Evolutionary conservation across 179 eudicot genomes (phyloP).

Genomic region (Kewa caespitosa): DNA sequence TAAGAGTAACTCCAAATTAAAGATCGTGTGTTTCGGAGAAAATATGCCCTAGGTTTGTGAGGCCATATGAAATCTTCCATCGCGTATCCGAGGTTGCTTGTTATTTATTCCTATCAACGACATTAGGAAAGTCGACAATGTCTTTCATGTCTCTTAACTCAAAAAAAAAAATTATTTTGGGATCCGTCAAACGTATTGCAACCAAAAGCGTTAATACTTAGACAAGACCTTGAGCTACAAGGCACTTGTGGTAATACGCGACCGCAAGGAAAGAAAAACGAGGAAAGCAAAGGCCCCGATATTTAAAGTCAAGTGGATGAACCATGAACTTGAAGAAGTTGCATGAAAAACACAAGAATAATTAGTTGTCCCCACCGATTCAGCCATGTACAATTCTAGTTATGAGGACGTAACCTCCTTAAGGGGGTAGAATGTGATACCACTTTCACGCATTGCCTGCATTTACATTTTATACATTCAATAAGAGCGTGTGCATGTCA

Average conservation of each 20-base stretch:
- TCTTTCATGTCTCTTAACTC: constrained; percentile 9
- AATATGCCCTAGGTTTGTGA: constrained; percentile 13
- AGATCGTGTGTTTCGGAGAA: constrained; percentile 8
- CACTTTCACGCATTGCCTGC: too few relatives aligned
- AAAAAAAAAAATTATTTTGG: too few relatives aligned
- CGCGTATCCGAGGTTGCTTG: background rate
- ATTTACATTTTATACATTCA: too few relatives aligned
- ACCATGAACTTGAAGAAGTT: background rate
- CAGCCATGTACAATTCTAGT: too few relatives aligned
- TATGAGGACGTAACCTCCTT: too few relatives aligned
- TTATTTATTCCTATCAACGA: background rate
- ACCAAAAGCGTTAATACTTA: background rate
- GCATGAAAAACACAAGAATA: background rate
- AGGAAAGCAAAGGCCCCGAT: background rate
- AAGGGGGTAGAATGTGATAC: too few relatives aligned
- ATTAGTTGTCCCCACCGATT: background rate
- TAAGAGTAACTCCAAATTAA: too few relatives aligned
- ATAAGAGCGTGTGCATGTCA: too few relatives aligned
- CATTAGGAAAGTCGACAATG: background rate
- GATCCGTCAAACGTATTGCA: background rate
- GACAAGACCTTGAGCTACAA: too few relatives aligned
- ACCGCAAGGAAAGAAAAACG: background rate
- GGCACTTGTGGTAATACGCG: background rate
- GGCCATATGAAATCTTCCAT: background rate
- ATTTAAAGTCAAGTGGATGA: background rate